Conservation (phyloP, 352 stramenopile species). For the Globisporangium okanoganense region DNA sequence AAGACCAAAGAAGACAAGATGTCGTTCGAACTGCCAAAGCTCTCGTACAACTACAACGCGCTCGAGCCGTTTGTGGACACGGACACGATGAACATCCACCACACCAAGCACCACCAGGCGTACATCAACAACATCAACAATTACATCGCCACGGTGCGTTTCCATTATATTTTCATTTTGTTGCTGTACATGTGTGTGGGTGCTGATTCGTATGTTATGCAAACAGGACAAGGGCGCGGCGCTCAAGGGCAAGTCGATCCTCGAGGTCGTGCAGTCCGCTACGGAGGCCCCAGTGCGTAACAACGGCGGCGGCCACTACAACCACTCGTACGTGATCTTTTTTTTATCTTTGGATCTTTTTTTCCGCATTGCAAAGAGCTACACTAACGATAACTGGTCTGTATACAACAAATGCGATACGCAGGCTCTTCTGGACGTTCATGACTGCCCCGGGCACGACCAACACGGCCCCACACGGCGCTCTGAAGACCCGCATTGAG, state of each 20-base stretch:
- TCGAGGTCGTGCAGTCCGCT: constrained; percentile 70
- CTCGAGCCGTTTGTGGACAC: constrained; percentile 89
- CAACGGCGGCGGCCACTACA: constrained; percentile 86
- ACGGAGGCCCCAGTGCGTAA: constrained; percentile 77
- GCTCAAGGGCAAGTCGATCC: constrained; percentile 78
- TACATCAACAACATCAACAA: constrained; percentile 92
- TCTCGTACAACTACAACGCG: constrained; percentile 85
- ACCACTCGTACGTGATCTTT: constrained; percentile 50
- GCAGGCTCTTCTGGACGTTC: constrained; percentile 92
- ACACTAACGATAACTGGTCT: too few species aligned
- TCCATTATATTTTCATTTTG: too few species aligned
- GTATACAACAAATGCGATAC: not conserved
- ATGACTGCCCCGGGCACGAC: constrained; percentile 79
- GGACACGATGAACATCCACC: constrained; percentile 89
- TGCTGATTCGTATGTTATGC: not conserved
- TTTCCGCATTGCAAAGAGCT: not conserved
- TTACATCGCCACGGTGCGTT: constrained; percentile 64
- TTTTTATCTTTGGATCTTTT: not conserved
- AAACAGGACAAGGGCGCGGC: constrained; percentile 59
- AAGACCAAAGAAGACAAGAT: constrained; percentile 30
- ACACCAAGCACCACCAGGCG: constrained; percentile 90
- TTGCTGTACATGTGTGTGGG: not conserved
- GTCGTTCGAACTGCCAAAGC: constrained; percentile 76
- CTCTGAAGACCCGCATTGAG: constrained; percentile 83
- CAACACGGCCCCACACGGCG: constrained; percentile 75